These are phyloP conservation scores for Pinus tabuliformis DNA, from an alignment of 75 land plant species.

Conservation along the genomic window DNA sequence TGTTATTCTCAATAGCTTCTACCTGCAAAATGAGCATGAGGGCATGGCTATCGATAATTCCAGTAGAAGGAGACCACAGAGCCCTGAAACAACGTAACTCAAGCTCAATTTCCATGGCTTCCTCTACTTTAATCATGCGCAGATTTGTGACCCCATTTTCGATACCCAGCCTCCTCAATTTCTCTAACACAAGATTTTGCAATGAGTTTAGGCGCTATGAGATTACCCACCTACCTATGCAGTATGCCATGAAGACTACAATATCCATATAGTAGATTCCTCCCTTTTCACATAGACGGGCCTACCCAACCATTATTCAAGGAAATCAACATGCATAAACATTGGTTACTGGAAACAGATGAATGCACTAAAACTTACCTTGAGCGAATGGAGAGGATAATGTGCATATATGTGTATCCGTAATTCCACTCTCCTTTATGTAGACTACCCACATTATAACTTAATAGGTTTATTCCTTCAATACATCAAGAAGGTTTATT, in stretches of 20 bases:
- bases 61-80: too few species aligned
- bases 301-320: slow-evolving; percentile 36
- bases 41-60: too few species aligned
- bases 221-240: slow-evolving; percentile 72
- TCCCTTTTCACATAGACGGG: slow-evolving; percentile 76
- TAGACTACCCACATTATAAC: too few species aligned
- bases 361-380: slow-evolving; percentile 42
- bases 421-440: too few species aligned
- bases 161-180: slow-evolving; percentile 35
- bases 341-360: not conserved
- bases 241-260: slow-evolving; percentile 62
- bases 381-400: slow-evolving; percentile 72
- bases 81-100: too few species aligned
- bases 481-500: too few species aligned
- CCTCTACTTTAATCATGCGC: slow-evolving; percentile 57
- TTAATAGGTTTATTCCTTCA: too few species aligned
- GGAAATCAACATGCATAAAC: not conserved
- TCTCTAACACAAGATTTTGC: slow-evolving; percentile 55
- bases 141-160: slow-evolving; percentile 72
- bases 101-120: slow-evolving; percentile 65
- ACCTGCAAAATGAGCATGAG: too few species aligned
- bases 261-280: slow-evolving; percentile 67
- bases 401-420: too few species aligned
- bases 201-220: slow-evolving; percentile 67
- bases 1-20: slow-evolving; percentile 71